A percentile compares a stretch with the other conserved stretches of the same genome.
These are phyloP conservation scores for Clarireedia hainanense DNA, from an alignment of 2,329 filamentous ascomycete genomes.

Conservation along the genomic window DNA sequence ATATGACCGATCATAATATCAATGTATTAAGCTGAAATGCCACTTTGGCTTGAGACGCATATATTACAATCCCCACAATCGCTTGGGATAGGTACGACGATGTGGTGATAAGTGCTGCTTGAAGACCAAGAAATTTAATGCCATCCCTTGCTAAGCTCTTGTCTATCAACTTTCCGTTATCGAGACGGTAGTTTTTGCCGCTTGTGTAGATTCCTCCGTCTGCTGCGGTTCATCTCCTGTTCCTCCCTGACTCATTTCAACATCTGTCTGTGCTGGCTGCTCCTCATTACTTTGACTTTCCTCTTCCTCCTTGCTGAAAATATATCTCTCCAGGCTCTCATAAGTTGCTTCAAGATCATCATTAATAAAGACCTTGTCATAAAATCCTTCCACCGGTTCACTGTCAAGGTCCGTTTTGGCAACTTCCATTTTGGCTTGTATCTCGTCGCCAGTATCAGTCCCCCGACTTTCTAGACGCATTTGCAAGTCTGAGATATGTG, in stretches of 20 bases:
- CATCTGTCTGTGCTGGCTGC: neutral
- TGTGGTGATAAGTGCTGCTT: no score
- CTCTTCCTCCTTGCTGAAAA: constrained; percentile 31
- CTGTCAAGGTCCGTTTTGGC: constrained; percentile 37
- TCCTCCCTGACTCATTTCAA: neutral
- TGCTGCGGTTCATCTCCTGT: neutral
- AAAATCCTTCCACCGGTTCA: constrained; percentile 37
- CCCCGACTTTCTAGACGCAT: constrained; percentile 35
- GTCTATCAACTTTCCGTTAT: no score
- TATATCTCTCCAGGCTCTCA: constrained; percentile 40
- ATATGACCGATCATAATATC: no score
- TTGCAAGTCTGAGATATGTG: constrained; percentile 33
- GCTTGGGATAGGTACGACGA: no score
- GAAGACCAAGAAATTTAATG: no score
- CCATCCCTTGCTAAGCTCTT: no score
- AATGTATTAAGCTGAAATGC: no score
- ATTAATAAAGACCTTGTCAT: constrained; percentile 45
- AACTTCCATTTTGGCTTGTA: constrained; percentile 36
- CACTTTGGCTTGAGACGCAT: no score
- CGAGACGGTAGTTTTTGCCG: constrained; percentile 30
- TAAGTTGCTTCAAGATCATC: constrained; percentile 43
- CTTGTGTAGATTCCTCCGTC: neutral
- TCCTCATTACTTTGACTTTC: constrained; percentile 3
- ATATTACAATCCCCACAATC: no score
- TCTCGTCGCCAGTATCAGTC: constrained; percentile 39